Evolutionary conservation across 257 asterid species (phyloP).

Genomic region (Plantago elongata): DNA sequence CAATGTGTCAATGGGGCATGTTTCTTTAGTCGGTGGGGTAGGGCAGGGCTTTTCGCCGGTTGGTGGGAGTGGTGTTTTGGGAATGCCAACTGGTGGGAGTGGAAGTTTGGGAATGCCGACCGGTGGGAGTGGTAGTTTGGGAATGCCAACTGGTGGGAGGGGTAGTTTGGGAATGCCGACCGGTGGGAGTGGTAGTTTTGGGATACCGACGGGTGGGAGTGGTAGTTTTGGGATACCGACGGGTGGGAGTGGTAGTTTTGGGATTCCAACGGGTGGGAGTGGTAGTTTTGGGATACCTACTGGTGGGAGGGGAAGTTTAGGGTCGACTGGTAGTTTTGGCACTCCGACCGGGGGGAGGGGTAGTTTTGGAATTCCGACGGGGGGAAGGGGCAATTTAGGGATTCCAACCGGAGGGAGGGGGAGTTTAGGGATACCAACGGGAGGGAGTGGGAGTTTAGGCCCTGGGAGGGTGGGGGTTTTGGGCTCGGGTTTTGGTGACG

Average conservation of each 20-base stretch:
- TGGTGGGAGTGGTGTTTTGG: conserved; percentile 28
- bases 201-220: conserved; percentile 20
- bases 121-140: neutral
- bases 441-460: conserved; percentile 20
- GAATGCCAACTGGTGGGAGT: neutral
- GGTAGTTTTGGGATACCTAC: neutral
- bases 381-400: conserved; percentile 27
- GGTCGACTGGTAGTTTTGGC: neutral
- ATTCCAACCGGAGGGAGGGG: conserved; percentile 20
- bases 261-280: conserved; percentile 18
- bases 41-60: conserved; percentile 19
- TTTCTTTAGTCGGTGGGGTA: conserved; percentile 20
- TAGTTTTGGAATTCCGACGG: neutral
- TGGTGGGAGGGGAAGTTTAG: neutral
- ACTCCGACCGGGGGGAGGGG: neutral
- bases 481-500: conserved; percentile 13
- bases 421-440: conserved; percentile 21
- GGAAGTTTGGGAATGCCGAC: neutral
- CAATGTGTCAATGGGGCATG: conserved; percentile 67
- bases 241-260: neutral
- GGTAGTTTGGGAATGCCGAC: neutral
- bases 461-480: conserved; percentile 1
- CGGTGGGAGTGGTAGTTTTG: conserved; percentile 20
- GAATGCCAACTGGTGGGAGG: neutral
- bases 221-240: neutral